A percentile compares a stretch with the other conserved stretches of the same genome.
These are phyloP conservation scores for Codiaeum variegatum DNA, from an alignment of 441 rosid species.

Conservation along the genomic window DNA sequence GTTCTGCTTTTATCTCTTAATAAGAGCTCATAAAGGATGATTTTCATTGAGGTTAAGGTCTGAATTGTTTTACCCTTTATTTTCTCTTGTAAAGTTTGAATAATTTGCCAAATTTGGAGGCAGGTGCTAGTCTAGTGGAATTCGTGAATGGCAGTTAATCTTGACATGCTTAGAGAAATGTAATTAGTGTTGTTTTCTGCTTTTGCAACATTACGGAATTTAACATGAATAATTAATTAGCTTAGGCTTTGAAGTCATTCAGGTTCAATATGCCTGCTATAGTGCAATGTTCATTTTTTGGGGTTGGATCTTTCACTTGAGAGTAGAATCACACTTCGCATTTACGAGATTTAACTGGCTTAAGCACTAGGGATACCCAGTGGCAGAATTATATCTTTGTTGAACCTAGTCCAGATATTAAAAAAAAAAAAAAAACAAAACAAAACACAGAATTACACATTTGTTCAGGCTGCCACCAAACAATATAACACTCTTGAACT, in stretches of 20 bases:
- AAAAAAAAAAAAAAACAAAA: neutral
- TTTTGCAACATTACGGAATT: neutral
- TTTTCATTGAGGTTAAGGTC: neutral
- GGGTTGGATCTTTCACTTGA: neutral
- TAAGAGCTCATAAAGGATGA: neutral
- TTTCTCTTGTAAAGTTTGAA: neutral
- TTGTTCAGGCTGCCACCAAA: neutral
- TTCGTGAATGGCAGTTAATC: neutral
- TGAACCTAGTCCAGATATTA: neutral
- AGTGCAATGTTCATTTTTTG: neutral
- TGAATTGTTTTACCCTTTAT: neutral
- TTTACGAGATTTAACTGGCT: neutral
- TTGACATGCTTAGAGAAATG: neutral
- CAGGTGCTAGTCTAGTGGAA: neutral
- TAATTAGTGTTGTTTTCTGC: neutral
- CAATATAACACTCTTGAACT: neutral
- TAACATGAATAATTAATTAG: neutral
- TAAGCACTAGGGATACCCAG: neutral
- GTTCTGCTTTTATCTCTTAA: neutral
- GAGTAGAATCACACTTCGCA: neutral
- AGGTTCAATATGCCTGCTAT: neutral
- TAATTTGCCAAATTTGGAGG: neutral
- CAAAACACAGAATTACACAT: neutral
- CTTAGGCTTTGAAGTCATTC: neutral
- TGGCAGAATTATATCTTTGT: no score